These are phyloP conservation scores for Triangularia setosa DNA, from an alignment of 2,329 filamentous ascomycete genomes.

Conservation along the genomic window DNA sequence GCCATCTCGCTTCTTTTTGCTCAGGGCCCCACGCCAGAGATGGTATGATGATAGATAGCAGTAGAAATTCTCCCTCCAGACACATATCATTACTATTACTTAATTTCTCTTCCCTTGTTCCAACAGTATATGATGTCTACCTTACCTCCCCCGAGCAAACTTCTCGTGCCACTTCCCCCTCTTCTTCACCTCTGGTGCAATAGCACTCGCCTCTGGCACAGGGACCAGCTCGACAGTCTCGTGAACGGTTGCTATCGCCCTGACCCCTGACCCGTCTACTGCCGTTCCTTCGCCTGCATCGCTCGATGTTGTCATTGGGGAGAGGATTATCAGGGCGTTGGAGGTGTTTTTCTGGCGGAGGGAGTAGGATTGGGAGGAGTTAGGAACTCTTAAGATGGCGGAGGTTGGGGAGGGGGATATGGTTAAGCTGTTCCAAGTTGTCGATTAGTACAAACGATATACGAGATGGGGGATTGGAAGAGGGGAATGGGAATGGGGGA, in stretches of 20 bases:
- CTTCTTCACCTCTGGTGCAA: slow-evolving; percentile 29
- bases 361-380: slow-evolving; percentile 46
- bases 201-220: slow-evolving; percentile 29
- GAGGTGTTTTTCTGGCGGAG: slow-evolving; percentile 65
- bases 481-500: too few relatives aligned
- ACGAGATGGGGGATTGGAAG: not conserved
- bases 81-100: not conserved
- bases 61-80: too few relatives aligned
- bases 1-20: too few relatives aligned
- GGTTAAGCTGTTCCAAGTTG: slow-evolving; percentile 47
- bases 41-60: too few relatives aligned
- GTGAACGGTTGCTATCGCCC: slow-evolving; percentile 52
- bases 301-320: slow-evolving; percentile 23
- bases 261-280: slow-evolving; percentile 42
- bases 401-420: slow-evolving; percentile 48
- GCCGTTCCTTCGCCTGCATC: slow-evolving; percentile 24
- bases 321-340: slow-evolving; percentile 59
- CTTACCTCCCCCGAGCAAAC: slow-evolving; percentile 42
- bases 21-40: too few relatives aligned
- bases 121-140: not conserved
- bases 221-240: slow-evolving; percentile 59
- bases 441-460: too few relatives aligned
- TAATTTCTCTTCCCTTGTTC: not conserved
- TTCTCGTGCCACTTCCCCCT: slow-evolving; percentile 59
- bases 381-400: slow-evolving; percentile 50